Conservation (phyloP, 75 land plant genomes). For the Azolla pinnata region DNA sequence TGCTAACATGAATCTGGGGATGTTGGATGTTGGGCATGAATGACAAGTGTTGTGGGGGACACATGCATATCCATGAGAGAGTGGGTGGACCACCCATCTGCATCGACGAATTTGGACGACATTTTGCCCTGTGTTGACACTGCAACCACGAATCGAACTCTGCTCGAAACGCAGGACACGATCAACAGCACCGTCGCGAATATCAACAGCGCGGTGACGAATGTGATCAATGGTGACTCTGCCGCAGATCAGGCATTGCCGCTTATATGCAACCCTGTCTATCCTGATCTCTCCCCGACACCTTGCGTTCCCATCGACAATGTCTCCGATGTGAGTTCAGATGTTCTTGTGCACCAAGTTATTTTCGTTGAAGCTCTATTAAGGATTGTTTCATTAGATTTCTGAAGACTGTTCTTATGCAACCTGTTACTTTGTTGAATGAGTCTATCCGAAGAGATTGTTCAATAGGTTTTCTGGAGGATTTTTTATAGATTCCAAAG, state of each 20-base stretch:
- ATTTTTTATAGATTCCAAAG: too few relatives aligned
- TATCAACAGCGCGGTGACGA: conserved; percentile 35
- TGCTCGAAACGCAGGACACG: conserved; percentile 45
- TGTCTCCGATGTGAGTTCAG: conserved; percentile 58
- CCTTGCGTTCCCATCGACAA: conserved; percentile 19
- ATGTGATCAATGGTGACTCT: conserved; percentile 7
- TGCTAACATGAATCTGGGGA: too few relatives aligned
- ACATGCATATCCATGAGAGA: conserved; percentile 77
- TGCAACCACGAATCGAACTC: conserved; percentile 44
- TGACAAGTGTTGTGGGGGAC: conserved; percentile 47
- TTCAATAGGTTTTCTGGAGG: too few relatives aligned
- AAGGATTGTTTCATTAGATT: too few relatives aligned
- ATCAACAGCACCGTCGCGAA: conserved; percentile 29
- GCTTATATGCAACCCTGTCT: conserved; percentile 56
- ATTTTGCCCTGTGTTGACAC: conserved; percentile 76
- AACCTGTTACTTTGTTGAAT: too few relatives aligned
- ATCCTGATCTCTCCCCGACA: conserved; percentile 19
- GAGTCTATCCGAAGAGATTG: too few relatives aligned
- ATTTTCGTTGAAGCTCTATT: too few relatives aligned
- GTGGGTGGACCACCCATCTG: conserved; percentile 64
- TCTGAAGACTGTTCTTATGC: too few relatives aligned
- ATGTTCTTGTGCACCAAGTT: too few relatives aligned
- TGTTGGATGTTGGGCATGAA: too few relatives aligned
- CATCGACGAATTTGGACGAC: conserved; percentile 57
- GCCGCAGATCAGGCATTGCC: conserved; percentile 11